Evolutionary conservation across 2,329 filamentous ascomycete species (phyloP).

Genomic region (Keithomyces neogunnii): DNA sequence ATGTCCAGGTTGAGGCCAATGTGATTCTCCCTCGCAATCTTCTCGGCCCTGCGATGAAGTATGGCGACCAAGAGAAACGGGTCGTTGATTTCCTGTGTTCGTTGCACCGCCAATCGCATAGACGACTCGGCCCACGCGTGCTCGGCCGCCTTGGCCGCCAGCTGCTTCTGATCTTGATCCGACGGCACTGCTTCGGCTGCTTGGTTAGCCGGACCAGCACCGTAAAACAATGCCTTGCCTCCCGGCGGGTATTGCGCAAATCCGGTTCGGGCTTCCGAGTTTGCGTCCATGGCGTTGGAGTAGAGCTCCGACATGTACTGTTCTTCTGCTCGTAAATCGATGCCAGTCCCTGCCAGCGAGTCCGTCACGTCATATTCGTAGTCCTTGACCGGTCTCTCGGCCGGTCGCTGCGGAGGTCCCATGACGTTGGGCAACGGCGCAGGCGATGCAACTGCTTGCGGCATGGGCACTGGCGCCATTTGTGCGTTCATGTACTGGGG

Average conservation of each 20-base stretch:
- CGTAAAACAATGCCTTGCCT: conserved; percentile 51
- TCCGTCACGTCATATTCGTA: conserved; percentile 70
- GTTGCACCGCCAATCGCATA: conserved; percentile 47
- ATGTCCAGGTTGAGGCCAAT: conserved; percentile 46
- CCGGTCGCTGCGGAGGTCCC: conserved; percentile 52
- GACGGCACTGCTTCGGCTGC: conserved; percentile 34
- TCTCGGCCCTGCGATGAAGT: conserved; percentile 48
- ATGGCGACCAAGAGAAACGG: conserved; percentile 63
- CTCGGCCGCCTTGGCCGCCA: conserved; percentile 56
- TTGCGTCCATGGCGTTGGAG: conserved; percentile 38
- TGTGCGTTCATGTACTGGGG: conserved; percentile 21
- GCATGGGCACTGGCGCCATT: conserved; percentile 20
- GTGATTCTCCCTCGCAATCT: conserved; percentile 50
- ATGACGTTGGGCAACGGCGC: conserved; percentile 29
- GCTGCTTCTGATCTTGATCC: conserved; percentile 50
- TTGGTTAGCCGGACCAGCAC: conserved; percentile 58
- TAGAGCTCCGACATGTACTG: conserved; percentile 67
- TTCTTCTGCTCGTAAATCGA: conserved; percentile 81
- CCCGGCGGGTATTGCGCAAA: conserved; percentile 43
- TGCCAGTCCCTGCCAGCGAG: conserved; percentile 73
- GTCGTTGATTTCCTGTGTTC: conserved; percentile 63
- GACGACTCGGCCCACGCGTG: conserved; percentile 59
- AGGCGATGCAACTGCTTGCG: conserved; percentile 14
- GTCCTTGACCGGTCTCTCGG: conserved; percentile 54
- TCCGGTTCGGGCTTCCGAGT: conserved; percentile 40